These are phyloP conservation scores for Earliella scabrosa DNA, from an alignment of 1,284 basidiomycete genomes.

Conservation along the genomic window DNA sequence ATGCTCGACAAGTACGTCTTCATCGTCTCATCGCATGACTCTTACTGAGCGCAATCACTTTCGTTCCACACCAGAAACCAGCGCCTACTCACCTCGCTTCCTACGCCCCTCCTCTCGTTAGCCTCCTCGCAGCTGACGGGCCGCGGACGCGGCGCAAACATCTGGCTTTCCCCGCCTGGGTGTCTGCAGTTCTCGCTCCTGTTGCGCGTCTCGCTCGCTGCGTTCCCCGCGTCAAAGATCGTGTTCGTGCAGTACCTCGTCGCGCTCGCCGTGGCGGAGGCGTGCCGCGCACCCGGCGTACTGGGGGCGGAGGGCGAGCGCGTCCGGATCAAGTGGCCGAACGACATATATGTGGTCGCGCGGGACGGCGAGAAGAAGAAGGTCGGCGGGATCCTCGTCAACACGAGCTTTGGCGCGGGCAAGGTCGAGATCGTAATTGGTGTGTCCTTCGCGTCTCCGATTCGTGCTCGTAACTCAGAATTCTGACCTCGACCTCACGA, in stretches of 20 bases:
- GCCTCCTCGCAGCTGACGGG: conserved; percentile 90
- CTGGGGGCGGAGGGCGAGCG: conserved; percentile 57
- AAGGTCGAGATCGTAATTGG: conserved; percentile 83
- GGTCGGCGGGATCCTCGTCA: conserved; percentile 91
- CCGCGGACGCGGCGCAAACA: conserved; percentile 87
- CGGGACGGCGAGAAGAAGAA: conserved; percentile 65
- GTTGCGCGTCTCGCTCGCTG: conserved; percentile 60
- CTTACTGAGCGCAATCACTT: conserved; percentile 5
- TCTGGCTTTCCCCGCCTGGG: conserved; percentile 92
- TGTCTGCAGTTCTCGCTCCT: conserved; percentile 89
- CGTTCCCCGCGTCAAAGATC: conserved; percentile 68
- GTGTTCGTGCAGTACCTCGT: conserved; percentile 98
- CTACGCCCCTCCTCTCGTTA: conserved; percentile 79
- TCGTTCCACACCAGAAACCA: conserved; percentile 65
- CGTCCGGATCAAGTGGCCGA: conserved; percentile 95
- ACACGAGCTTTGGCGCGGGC: conserved; percentile 79
- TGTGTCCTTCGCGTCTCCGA: too few species aligned
- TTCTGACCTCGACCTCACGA: too few species aligned
- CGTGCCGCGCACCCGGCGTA: conserved; percentile 60
- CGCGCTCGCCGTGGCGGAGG: conserved; percentile 89
- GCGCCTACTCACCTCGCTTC: conserved; percentile 69
- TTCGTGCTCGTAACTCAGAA: too few species aligned
- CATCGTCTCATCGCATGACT: neutral
- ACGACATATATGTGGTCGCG: conserved; percentile 87
- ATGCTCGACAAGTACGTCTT: conserved; percentile 85